Percentiles rank a stretch among this genome's conserved stretches.
phyloP scores from a whole-genome alignment of 768 basidiomycete genomes.

The Hypholoma sublateritium region DNA sequence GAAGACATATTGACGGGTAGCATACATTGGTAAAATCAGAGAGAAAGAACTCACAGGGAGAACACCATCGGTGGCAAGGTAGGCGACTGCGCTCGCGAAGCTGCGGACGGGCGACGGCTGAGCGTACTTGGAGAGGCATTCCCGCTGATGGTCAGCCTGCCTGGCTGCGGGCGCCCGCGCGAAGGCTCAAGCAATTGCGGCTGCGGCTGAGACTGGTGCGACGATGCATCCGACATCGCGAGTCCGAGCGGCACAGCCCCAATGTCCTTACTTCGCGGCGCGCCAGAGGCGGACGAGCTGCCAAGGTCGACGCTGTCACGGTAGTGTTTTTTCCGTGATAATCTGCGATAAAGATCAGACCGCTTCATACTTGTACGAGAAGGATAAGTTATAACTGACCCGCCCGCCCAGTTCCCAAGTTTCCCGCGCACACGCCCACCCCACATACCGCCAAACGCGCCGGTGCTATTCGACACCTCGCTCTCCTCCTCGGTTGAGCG shows the following conservation, averaged over 20 bases:
- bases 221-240: not conserved
- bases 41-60: constrained; percentile 19
- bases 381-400: not conserved
- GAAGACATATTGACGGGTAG: not conserved
- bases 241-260: not conserved
- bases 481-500: constrained; percentile 48
- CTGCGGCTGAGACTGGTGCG: not conserved
- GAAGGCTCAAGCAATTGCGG: not conserved
- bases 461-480: constrained; percentile 23
- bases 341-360: constrained; percentile 12
- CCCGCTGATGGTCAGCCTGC: constrained; percentile 16
- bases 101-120: constrained; percentile 10
- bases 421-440: constrained; percentile 42
- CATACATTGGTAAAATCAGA: not conserved
- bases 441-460: constrained; percentile 38
- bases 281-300: constrained; percentile 7
- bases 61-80: constrained; percentile 31
- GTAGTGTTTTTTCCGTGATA: constrained; percentile 24
- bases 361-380: not conserved
- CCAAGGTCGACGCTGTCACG: constrained; percentile 25
- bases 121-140: not conserved
- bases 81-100: constrained; percentile 30
- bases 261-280: not conserved
- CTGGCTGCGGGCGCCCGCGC: constrained; percentile 6
- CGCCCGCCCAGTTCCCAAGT: constrained; percentile 42